Base-by-base conservation (phyloP, 2,329 filamentous ascomycete genomes). In the Biscogniauxia mediterranea region DNA sequence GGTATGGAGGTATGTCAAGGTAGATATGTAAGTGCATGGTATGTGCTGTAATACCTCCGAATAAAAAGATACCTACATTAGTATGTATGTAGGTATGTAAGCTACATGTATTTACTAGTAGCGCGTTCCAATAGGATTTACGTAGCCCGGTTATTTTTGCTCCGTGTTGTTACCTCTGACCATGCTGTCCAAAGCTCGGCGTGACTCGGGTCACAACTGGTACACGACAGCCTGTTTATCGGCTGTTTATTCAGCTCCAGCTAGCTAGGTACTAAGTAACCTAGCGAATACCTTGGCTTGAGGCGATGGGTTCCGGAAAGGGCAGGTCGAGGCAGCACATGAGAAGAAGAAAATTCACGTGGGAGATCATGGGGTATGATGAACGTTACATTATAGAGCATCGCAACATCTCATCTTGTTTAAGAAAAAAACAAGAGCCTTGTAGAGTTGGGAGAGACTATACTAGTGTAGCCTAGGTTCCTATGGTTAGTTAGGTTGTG, bases 341-440 rank as follows among this genome's bases (percentile, higher is more conserved):
- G 66, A 69, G 65, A 46, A 64, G 55, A 60, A 61, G 60, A 66
- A 59, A 60, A 49, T 32, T 51, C 53, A 52, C 53, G 56, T 60
- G 54, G 54, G 58, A 64, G 63, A 69, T 69, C 68, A 71, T 67
- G 68, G 61, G 68, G 20, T 21, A 9, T n/a, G 6, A 17, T 20
- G 55, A 54, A 50, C 15, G 3, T 38, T 62, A 57, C 55, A 28
- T 21, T 25, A 19, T n/a, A 5, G 9, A 53, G 17, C 46, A 49
- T n/a, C 26, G 54, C 17, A 19, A 26, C 52, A 54, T 21, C 13
- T 52, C 52, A 54, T 21, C 13, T 52, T 52, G 15, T 23, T 52
- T 20, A 15, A 25, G 50, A 51, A n/a, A 19, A 50, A 50, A n/a
- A 50, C 46, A 50, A 19, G 13, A 32, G 28, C 7, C 11, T 32